Evolutionary conservation across 192 early-diverging fungal species (phyloP), one percentile per base, ranked within the genome.

Genomic region (Coemansia furcata): DNA sequence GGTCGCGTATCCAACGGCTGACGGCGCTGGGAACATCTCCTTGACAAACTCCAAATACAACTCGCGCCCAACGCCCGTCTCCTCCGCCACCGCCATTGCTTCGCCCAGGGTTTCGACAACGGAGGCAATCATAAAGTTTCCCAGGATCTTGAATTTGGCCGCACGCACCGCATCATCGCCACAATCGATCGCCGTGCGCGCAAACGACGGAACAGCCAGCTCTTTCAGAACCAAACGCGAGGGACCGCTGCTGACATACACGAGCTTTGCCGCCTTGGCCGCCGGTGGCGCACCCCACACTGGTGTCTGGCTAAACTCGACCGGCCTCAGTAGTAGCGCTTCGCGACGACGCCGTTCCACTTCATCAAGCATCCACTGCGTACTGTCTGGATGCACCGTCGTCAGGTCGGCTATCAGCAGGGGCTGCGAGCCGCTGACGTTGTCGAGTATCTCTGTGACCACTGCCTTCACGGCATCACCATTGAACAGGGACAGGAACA

Each of bases 71-170:
- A 90, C 37, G 3, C 78, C 87, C 4, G 64, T 37, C 42, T 81
- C 80, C 38, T 87, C 86, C 0, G 86, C 87, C 1, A 91, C 78
- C 0, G 84, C 87, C 43, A 87, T 60, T 5, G 86, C 91, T 59
- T 92, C 88, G 0, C 88, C 86, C 8, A 92, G 46, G 3, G 87
- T 60, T 69, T 92, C 89, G 19, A 89, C 63, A 4, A 80, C 69
- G 2, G 84, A 68, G 0, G 71, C 72, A 26, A 92, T 72, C 60
- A 92, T 84, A 46, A 86, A 92, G 61, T 92, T 92, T 57, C 89
- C 89, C 38, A 86, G 59, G 9, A 92, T 73, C 61, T 92, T 92
- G 68, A 88, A 85, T 2, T 67, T 67, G 3, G 82, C 74, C 1
- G 85, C 87, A 0, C 65, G 39, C 10, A 59, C 52, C 1, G 76